These are phyloP conservation scores for Aspergillus proliferans DNA, from an alignment of 2,329 filamentous ascomycete genomes.

Conservation along the genomic window DNA sequence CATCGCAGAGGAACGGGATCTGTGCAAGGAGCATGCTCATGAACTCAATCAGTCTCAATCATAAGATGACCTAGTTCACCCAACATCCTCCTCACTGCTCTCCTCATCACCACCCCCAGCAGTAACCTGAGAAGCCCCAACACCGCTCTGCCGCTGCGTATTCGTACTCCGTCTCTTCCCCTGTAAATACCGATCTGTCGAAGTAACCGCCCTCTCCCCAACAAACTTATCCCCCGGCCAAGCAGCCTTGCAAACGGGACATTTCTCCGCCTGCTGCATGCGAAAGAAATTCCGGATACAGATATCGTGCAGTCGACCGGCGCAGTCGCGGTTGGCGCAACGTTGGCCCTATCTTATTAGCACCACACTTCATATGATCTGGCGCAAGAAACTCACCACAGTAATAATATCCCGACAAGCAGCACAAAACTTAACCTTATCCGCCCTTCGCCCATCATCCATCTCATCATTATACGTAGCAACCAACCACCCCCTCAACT, in stretches of 20 bases:
- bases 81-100: neutral
- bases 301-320: constrained; percentile 66
- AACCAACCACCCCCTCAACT: constrained; percentile 76
- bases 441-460: constrained; percentile 48
- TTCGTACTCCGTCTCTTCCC: constrained; percentile 20
- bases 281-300: constrained; percentile 71
- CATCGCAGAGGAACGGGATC: neutral
- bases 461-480: constrained; percentile 79
- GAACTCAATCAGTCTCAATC: neutral
- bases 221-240: constrained; percentile 50
- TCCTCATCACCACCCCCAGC: neutral
- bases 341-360: constrained; percentile 57
- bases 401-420: constrained; percentile 89
- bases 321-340: constrained; percentile 63
- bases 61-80: too few species aligned
- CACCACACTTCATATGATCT: neutral
- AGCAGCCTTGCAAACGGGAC: constrained; percentile 51
- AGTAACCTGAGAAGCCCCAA: constrained; percentile 7
- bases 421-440: constrained; percentile 78
- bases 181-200: constrained; percentile 21
- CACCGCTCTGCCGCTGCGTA: constrained; percentile 8
- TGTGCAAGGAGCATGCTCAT: neutral
- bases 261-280: constrained; percentile 55
- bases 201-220: constrained; percentile 45
- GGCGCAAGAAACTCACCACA: constrained; percentile 40